A percentile compares a stretch with the other conserved stretches of the same genome.
These are phyloP conservation scores for Leccinum incarnatum DNA, from an alignment of 768 basidiomycete genomes.

Conservation along the genomic window DNA sequence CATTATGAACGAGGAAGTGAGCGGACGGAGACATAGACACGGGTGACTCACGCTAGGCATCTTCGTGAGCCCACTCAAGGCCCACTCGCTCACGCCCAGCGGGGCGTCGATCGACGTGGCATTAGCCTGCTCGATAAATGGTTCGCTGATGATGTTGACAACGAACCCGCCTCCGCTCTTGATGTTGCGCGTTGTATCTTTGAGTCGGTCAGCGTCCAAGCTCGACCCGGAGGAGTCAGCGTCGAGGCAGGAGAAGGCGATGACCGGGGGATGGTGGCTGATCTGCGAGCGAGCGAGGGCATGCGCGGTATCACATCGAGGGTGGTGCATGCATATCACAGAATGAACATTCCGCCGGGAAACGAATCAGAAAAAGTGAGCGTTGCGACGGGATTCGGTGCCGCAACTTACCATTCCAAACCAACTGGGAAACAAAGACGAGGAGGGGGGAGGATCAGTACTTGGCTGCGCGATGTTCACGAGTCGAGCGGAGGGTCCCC, in stretches of 20 bases:
- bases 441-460: not conserved
- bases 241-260: slow-evolving; percentile 35
- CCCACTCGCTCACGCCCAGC: slow-evolving; percentile 38
- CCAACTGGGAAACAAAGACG: slow-evolving; percentile 12
- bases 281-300: slow-evolving; percentile 11
- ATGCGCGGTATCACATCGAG: too few relatives aligned
- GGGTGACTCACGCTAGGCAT: slow-evolving; percentile 13
- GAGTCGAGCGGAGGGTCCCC: not conserved
- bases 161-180: too few relatives aligned
- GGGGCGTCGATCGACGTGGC: slow-evolving; percentile 38
- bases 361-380: too few relatives aligned
- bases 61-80: slow-evolving; percentile 31
- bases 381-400: not conserved
- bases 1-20: not conserved
- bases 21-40: not conserved
- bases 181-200: slow-evolving; percentile 36
- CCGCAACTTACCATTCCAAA: slow-evolving; percentile 26
- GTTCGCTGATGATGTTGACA: slow-evolving; percentile 50
- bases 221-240: not conserved
- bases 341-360: not conserved
- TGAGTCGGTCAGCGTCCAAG: slow-evolving; percentile 9
- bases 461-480: not conserved
- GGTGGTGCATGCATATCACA: not conserved
- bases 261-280: slow-evolving; percentile 28
- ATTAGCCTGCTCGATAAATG: slow-evolving; percentile 40